Evolutionary conservation across 768 basidiomycete species (phyloP).

Genomic region (Phylloporus sp.): DNA sequence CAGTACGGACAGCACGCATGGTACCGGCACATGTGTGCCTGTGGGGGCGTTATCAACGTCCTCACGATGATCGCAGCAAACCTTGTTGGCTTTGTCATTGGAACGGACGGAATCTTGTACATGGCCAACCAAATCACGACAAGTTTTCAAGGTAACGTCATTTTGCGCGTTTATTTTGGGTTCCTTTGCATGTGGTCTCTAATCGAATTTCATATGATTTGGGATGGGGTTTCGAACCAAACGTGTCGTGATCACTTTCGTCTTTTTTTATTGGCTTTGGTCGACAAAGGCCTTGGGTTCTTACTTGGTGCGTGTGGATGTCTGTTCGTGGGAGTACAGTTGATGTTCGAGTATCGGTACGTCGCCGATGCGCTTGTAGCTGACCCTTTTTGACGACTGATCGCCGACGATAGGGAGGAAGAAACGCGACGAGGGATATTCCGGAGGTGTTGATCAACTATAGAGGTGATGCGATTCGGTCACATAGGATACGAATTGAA

Average conservation of each 20-base stretch:
- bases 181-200: neutral
- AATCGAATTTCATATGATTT: neutral
- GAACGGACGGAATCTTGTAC: constrained; percentile 70
- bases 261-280: too few relatives aligned
- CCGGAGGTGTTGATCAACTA: constrained; percentile 46
- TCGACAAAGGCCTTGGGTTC: constrained; percentile 58
- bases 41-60: constrained; percentile 80
- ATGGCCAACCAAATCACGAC: constrained; percentile 59
- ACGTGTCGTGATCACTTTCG: too few relatives aligned
- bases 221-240: too few relatives aligned
- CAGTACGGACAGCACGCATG: constrained; percentile 67
- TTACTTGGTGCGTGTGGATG: constrained; percentile 52
- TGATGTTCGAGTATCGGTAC: constrained; percentile 96
- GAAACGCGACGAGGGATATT: constrained; percentile 62
- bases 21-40: constrained; percentile 83
- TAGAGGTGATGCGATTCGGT: too few relatives aligned
- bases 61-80: constrained; percentile 90
- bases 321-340: constrained; percentile 77
- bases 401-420: constrained; percentile 50
- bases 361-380: constrained; percentile 21
- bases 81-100: constrained; percentile 91
- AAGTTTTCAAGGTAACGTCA: constrained; percentile 54
- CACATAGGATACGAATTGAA: too few relatives aligned
- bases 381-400: neutral
- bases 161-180: neutral